Conservation (phyloP, 2,329 filamentous ascomycete species). For the Fusarium kyushuense region DNA sequence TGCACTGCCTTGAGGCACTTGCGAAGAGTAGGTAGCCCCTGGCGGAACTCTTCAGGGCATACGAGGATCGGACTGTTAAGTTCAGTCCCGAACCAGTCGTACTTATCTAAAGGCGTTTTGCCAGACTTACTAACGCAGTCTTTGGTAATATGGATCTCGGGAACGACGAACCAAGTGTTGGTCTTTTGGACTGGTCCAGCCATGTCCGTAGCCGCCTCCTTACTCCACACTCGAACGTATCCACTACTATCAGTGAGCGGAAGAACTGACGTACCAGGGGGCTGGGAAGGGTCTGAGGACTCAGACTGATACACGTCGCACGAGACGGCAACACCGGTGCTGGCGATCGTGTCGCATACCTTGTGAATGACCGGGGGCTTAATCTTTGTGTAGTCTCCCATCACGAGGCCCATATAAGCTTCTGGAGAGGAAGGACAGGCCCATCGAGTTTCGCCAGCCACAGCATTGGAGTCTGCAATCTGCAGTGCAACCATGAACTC, state of each 20-base stretch:
- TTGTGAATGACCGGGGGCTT: slow-evolving; percentile 31
- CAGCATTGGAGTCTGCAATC: slow-evolving; percentile 6
- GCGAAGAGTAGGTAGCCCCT: slow-evolving; percentile 39
- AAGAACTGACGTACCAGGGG: slow-evolving; percentile 23
- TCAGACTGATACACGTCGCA: slow-evolving; percentile 23
- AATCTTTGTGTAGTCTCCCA: slow-evolving; percentile 20
- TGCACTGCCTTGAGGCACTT: slow-evolving; percentile 36
- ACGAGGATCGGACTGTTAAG: slow-evolving; percentile 46
- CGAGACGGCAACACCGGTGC: slow-evolving; percentile 36
- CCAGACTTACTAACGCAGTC: slow-evolving; percentile 30
- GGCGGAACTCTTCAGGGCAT: slow-evolving; percentile 31
- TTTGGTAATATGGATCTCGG: slow-evolving; percentile 41
- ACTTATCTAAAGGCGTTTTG: slow-evolving; percentile 34
- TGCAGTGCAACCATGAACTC: slow-evolving; percentile 47
- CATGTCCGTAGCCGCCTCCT: background rate
- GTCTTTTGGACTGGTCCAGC: slow-evolving; percentile 4
- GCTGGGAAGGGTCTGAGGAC: slow-evolving; percentile 14
- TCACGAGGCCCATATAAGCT: slow-evolving; percentile 26
- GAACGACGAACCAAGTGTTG: slow-evolving; percentile 41
- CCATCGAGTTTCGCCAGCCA: slow-evolving; percentile 26
- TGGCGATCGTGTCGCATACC: slow-evolving; percentile 41
- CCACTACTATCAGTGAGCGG: slow-evolving; percentile 21
- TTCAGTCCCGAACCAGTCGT: slow-evolving; percentile 46
- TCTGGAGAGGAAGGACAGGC: slow-evolving; percentile 21
- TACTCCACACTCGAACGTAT: slow-evolving; percentile 40